Conservation (phyloP, 805 yeast species). For the Kodamaea sagamina region DNA sequence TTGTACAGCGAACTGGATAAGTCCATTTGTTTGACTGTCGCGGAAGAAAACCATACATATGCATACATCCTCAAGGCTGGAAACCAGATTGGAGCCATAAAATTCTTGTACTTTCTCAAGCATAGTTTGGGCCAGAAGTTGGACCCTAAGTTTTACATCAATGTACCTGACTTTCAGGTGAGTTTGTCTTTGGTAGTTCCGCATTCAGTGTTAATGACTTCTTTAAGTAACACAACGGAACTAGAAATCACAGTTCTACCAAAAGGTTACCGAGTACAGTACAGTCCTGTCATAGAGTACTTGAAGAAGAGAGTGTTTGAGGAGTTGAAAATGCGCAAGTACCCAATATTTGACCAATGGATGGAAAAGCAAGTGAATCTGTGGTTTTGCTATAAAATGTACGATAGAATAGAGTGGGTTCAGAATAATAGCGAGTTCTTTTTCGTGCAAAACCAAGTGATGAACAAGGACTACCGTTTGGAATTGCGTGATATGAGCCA, state of each 20-base stretch:
- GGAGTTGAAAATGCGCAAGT: slow-evolving; percentile 25
- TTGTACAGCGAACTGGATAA: slow-evolving; percentile 72
- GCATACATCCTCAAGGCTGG: slow-evolving; percentile 60
- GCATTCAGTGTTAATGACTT: slow-evolving; percentile 10
- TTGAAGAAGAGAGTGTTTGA: slow-evolving; percentile 39
- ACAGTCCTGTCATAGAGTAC: slow-evolving; percentile 35
- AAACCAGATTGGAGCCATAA: slow-evolving; percentile 52
- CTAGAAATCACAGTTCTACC: slow-evolving; percentile 16
- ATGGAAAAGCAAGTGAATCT: slow-evolving; percentile 27
- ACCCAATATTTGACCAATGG: slow-evolving; percentile 18
- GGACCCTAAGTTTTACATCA: slow-evolving; percentile 32
- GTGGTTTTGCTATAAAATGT: slow-evolving; percentile 62
- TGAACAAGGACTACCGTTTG: slow-evolving; percentile 47
- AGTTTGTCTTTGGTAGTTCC: slow-evolving; percentile 52
- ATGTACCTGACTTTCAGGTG: slow-evolving; percentile 48
- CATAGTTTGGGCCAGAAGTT: slow-evolving; percentile 43
- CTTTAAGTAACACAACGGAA: slow-evolving; percentile 12
- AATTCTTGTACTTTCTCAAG: slow-evolving; percentile 64
- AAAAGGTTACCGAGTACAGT: slow-evolving; percentile 27
- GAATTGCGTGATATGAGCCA: slow-evolving; percentile 57
- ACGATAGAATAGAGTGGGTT: slow-evolving; percentile 69
- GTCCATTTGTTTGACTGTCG: slow-evolving; percentile 55
- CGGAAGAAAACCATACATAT: slow-evolving; percentile 22
- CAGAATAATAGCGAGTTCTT: slow-evolving; percentile 30
- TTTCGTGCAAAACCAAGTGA: slow-evolving; percentile 30